Evolutionary conservation across 257 asterid genomes (phyloP).

Genomic region (Anisodus acutangulus): DNA sequence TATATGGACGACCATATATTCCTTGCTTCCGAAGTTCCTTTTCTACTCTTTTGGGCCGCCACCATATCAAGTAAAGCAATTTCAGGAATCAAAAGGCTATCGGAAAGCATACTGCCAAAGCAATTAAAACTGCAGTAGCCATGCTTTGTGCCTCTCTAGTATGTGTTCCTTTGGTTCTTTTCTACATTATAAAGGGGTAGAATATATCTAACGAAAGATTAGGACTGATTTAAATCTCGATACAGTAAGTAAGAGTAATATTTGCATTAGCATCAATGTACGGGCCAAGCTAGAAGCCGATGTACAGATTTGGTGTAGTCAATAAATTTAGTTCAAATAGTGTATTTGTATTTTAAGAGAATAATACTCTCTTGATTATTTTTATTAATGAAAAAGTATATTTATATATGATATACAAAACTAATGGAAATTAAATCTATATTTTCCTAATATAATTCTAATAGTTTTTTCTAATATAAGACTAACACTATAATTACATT

Average conservation of each 20-base stretch:
- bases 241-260: not conserved
- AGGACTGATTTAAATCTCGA: not conserved
- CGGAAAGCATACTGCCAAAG: not conserved
- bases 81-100: not conserved
- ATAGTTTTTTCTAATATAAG: too few relatives aligned
- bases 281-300: too few relatives aligned
- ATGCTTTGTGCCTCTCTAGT: not conserved
- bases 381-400: too few relatives aligned
- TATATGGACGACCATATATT: slow-evolving; percentile 40
- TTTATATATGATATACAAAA: too few relatives aligned
- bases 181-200: slow-evolving; percentile 12
- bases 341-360: too few relatives aligned
- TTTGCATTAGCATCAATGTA: not conserved
- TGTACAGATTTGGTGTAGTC: too few relatives aligned
- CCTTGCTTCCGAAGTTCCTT: slow-evolving; percentile 34
- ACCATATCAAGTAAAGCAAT: slow-evolving; percentile 32
- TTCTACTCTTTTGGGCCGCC: slow-evolving; percentile 41
- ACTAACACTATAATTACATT: too few relatives aligned
- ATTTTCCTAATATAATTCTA: too few relatives aligned
- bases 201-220: not conserved
- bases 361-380: too few relatives aligned
- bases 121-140: not conserved
- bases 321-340: too few relatives aligned
- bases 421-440: too few relatives aligned
- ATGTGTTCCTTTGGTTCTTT: not conserved